A percentile compares a stretch with the other conserved stretches of the same genome.
phyloP scores from a whole-genome alignment of 1,284 basidiomycete species.

The Cryptococcus maquisensis region DNA sequence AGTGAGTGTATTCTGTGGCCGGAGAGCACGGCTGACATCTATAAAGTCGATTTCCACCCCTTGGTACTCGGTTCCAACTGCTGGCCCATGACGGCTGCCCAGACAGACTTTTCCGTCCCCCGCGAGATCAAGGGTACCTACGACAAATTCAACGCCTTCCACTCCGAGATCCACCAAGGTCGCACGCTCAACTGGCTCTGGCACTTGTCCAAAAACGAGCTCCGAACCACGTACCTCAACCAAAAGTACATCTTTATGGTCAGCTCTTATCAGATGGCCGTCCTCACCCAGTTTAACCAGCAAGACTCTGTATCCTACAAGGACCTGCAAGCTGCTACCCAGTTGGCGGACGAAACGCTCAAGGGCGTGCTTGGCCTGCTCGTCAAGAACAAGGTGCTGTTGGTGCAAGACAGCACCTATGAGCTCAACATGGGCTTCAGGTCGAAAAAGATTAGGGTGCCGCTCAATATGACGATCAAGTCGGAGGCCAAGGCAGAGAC shows the following conservation, averaged over 20 bases:
- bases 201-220: slow-evolving; percentile 96
- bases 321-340: slow-evolving; percentile 77
- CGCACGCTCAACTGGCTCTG: slow-evolving; percentile 96
- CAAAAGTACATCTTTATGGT: slow-evolving; percentile 97
- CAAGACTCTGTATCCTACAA: slow-evolving; percentile 76
- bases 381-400: slow-evolving; percentile 83
- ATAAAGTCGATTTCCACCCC: slow-evolving; percentile 75
- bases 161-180: slow-evolving; percentile 69
- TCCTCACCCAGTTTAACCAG: slow-evolving; percentile 90
- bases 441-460: slow-evolving; percentile 86
- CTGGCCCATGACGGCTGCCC: slow-evolving; percentile 84
- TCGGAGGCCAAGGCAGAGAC: slow-evolving; percentile 90
- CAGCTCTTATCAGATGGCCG: slow-evolving; percentile 91
- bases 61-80: slow-evolving; percentile 95
- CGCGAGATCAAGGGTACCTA: slow-evolving; percentile 80
- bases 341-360: slow-evolving; percentile 77
- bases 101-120: slow-evolving; percentile 84
- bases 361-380: slow-evolving; percentile 77
- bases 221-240: slow-evolving; percentile 84
- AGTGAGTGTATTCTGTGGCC: slow-evolving; percentile 18
- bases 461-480: slow-evolving; percentile 90
- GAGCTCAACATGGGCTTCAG: slow-evolving; percentile 70
- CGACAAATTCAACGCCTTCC: slow-evolving; percentile 90
- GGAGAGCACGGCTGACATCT: background rate
- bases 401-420: slow-evolving; percentile 93